Evolutionary conservation across 441 rosid genomes (phyloP).

Genomic region (Gossypium aridum): DNA sequence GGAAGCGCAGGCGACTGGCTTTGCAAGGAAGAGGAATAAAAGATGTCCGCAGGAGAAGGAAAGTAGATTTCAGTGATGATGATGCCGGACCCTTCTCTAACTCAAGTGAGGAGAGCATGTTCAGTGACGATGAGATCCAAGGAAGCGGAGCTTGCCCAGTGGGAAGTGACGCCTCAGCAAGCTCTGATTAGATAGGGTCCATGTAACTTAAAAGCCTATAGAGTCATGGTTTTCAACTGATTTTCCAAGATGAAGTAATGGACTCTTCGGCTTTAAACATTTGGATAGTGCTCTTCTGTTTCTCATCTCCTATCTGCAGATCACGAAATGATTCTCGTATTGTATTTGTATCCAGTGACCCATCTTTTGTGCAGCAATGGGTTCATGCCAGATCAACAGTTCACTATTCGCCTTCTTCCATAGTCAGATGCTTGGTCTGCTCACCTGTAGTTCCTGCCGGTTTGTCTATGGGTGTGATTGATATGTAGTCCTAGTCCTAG

Average conservation of each 20-base stretch:
- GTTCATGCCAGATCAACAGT: neutral
- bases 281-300: neutral
- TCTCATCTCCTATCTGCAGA: neutral
- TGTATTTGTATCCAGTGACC: neutral
- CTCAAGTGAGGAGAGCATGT: constrained; percentile 65
- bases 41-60: constrained; percentile 46
- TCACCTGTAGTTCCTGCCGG: neutral
- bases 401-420: neutral
- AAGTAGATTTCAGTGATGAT: constrained; percentile 39
- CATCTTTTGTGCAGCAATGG: neutral
- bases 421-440: neutral
- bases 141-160: constrained; percentile 35
- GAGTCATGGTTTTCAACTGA: neutral
- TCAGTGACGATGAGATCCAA: constrained; percentile 57
- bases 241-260: neutral
- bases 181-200: constrained; percentile 54
- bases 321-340: neutral
- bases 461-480: neutral
- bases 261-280: neutral
- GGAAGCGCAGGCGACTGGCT: constrained; percentile 64
- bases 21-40: constrained; percentile 67
- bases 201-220: constrained; percentile 8
- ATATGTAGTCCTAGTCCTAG: neutral
- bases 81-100: constrained; percentile 52
- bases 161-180: constrained; percentile 50